A percentile compares a stretch with the other conserved stretches of the same genome.
Evolutionary conservation across 1,139 yeast genomes (phyloP).

Genomic region (Blastobotrys niveus): DNA sequence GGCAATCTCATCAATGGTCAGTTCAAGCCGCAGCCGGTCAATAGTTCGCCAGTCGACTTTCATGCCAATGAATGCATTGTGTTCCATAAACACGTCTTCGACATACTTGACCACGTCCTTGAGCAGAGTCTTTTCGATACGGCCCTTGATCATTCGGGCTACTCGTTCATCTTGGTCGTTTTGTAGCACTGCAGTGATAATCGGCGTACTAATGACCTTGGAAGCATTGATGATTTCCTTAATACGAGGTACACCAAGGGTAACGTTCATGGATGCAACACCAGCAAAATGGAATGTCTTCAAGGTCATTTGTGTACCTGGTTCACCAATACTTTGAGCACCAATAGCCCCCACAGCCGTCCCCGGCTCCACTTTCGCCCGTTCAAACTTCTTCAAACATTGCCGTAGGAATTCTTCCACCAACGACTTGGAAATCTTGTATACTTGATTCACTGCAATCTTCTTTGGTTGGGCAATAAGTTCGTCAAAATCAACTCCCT

Average conservation of each 20-base stretch:
- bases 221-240: conserved; percentile 98
- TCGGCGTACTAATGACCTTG: conserved; percentile 91
- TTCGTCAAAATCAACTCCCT: conserved; percentile 46
- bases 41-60: conserved; percentile 80
- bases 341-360: conserved; percentile 99
- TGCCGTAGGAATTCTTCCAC: conserved; percentile 66
- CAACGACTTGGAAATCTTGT: conserved; percentile 59
- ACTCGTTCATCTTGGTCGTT: conserved; percentile 95
- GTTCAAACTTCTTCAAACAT: conserved; percentile 74
- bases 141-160: conserved; percentile 96
- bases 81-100: conserved; percentile 87
- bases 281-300: conserved; percentile 99
- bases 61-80: conserved; percentile 71
- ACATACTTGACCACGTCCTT: conserved; percentile 83
- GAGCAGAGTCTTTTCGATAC: conserved; percentile 86
- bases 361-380: conserved; percentile 97
- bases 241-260: conserved; percentile 98
- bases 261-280: conserved; percentile 98
- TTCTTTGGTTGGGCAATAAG: conserved; percentile 32
- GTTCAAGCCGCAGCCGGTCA: conserved; percentile 82
- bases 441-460: conserved; percentile 62
- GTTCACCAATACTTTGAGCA: conserved; percentile 98
- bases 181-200: conserved; percentile 88
- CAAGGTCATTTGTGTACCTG: conserved; percentile 98
- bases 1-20: conserved; percentile 80